phyloP scores from a whole-genome alignment of 2,329 filamentous ascomycete genomes.

The Fusarium tupiense region DNA sequence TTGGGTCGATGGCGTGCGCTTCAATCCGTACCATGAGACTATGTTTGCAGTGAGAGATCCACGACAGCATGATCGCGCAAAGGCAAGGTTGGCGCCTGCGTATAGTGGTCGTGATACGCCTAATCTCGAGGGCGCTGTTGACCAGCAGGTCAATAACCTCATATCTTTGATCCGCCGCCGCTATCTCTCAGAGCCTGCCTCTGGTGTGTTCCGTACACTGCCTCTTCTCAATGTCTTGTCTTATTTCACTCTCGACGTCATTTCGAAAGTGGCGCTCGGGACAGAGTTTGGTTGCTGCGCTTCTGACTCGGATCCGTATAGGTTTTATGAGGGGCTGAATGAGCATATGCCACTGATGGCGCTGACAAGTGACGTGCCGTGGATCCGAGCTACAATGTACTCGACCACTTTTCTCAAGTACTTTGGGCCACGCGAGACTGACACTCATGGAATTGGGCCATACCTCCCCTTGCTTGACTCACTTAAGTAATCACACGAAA shows the following conservation, averaged over 20 bases:
- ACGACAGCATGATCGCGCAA: not conserved
- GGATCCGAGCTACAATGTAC: not conserved
- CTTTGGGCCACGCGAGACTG: not conserved
- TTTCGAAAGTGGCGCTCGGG: not conserved
- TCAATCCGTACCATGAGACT: not conserved
- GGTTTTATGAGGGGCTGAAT: not conserved
- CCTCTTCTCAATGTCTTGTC: not conserved
- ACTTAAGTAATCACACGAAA: too few relatives aligned
- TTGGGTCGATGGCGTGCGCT: not conserved
- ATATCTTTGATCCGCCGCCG: not conserved
- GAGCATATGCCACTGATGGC: not conserved
- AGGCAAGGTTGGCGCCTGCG: not conserved
- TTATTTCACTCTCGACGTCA: not conserved
- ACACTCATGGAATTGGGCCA: not conserved
- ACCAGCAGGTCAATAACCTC: not conserved
- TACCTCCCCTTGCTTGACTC: too few relatives aligned
- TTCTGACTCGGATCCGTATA: not conserved
- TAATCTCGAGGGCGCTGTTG: not conserved
- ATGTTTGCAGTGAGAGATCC: not conserved
- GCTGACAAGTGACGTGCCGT: not conserved
- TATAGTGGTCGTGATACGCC: constrained; percentile 11
- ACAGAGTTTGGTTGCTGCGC: not conserved
- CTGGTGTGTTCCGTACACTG: not conserved
- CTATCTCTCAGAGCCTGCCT: not conserved
- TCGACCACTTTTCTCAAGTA: not conserved